Conservation (phyloP, 495 filamentous ascomycete genomes). For the Hyaloscypha finlandica region DNA sequence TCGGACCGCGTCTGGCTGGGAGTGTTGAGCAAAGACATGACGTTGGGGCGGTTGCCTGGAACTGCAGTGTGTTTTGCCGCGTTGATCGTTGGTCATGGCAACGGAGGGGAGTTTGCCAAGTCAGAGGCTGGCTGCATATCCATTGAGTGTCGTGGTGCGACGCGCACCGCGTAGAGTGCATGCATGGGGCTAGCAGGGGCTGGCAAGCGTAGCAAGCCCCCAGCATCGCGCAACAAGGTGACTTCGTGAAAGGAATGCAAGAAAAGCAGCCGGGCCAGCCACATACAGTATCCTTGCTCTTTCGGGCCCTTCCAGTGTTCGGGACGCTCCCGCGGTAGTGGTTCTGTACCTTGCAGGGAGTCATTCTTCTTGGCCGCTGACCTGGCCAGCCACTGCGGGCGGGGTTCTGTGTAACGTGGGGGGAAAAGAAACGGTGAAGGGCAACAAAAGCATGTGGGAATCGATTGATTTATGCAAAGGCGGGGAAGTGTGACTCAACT, state of each 20-base stretch:
- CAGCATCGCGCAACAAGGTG: constrained; percentile 6
- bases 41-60: constrained; percentile 13
- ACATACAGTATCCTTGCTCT: constrained; percentile 7
- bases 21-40: constrained; percentile 9
- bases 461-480: constrained; percentile 12
- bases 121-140: constrained; percentile 1
- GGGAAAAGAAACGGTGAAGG: background rate
- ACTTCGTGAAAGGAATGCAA: background rate
- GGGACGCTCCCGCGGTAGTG: constrained; percentile 9
- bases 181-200: constrained; percentile 22
- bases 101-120: background rate
- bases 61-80: background rate
- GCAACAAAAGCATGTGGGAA: constrained; percentile 1
- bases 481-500: constrained; percentile 13
- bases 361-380: background rate
- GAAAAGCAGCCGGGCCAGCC: background rate
- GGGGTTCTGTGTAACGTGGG: constrained; percentile 1
- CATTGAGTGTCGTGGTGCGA: constrained; percentile 13
- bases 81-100: constrained; percentile 14
- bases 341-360: constrained; percentile 8
- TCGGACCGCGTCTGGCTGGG: constrained; percentile 1
- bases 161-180: constrained; percentile 24
- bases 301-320: background rate
- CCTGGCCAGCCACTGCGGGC: background rate
- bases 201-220: background rate